Evolutionary conservation across 768 basidiomycete species (phyloP).

Genomic region (Trametes gibbosa): DNA sequence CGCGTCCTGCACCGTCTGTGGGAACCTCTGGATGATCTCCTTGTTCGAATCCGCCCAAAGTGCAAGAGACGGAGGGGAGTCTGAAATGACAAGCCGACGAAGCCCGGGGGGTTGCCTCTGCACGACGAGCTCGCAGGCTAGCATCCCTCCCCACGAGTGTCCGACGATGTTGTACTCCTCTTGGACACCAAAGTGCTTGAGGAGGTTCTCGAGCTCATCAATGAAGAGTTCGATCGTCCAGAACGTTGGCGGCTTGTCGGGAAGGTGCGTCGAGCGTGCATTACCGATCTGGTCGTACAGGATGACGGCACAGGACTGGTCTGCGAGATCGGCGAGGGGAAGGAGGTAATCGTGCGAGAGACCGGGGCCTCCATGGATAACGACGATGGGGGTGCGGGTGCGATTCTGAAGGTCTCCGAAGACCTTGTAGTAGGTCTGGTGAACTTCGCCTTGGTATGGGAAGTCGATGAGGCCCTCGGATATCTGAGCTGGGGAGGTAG

Average conservation of each 20-base stretch:
- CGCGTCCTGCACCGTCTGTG: background rate
- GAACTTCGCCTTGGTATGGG: too few relatives aligned
- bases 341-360: constrained; percentile 41
- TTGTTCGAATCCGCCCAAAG: constrained; percentile 1
- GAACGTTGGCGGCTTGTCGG: constrained; percentile 44
- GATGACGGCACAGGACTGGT: constrained; percentile 41
- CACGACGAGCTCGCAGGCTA: constrained; percentile 33
- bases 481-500: too few relatives aligned
- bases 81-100: constrained; percentile 31
- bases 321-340: constrained; percentile 38
- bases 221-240: too few relatives aligned
- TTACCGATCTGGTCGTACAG: constrained; percentile 54
- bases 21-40: background rate
- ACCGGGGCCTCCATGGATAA: constrained; percentile 57
- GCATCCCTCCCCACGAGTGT: constrained; percentile 45
- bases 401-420: constrained; percentile 37
- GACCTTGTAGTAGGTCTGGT: constrained; percentile 43
- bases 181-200: constrained; percentile 43
- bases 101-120: constrained; percentile 33
- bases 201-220: constrained; percentile 44
- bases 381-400: constrained; percentile 41
- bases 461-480: too few relatives aligned
- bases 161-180: constrained; percentile 43
- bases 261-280: constrained; percentile 53
- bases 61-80: constrained; percentile 29